phyloP scores from a whole-genome alignment of 495 filamentous ascomycete species.

The Penicillium coprophilum region DNA sequence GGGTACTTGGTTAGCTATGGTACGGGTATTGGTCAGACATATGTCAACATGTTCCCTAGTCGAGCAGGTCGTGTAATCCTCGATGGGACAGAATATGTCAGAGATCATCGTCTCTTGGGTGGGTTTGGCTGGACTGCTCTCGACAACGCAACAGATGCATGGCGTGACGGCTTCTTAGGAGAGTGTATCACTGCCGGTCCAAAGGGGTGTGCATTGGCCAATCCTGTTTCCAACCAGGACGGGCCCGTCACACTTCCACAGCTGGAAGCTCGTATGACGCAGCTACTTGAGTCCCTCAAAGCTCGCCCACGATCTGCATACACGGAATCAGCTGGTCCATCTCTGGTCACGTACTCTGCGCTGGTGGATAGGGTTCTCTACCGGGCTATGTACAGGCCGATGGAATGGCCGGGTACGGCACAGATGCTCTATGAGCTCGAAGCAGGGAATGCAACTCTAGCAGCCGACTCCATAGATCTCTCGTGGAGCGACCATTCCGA shows the following conservation, averaged over 20 bases:
- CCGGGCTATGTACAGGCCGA: slow-evolving; percentile 16
- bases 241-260: slow-evolving; percentile 13
- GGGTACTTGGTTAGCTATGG: too few relatives aligned
- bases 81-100: slow-evolving; percentile 23
- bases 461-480: slow-evolving; percentile 11
- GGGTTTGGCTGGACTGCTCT: slow-evolving; percentile 24
- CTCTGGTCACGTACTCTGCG: slow-evolving; percentile 18
- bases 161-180: slow-evolving; percentile 21
- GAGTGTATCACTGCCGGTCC: slow-evolving; percentile 23
- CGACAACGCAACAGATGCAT: slow-evolving; percentile 21
- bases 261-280: slow-evolving; percentile 16
- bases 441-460: slow-evolving; percentile 18
- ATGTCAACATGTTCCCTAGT: too few relatives aligned
- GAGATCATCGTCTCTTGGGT: slow-evolving; percentile 18
- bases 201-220: slow-evolving; percentile 17
- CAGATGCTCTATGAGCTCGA: slow-evolving; percentile 22
- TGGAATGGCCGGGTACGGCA: slow-evolving; percentile 12
- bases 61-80: too few relatives aligned
- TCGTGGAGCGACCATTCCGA: slow-evolving; percentile 14
- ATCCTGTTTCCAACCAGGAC: neutral
- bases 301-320: slow-evolving; percentile 20
- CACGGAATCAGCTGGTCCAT: slow-evolving; percentile 15
- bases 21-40: too few relatives aligned
- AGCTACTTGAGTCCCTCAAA: slow-evolving; percentile 15
- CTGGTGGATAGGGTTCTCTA: slow-evolving; percentile 17